phyloP scores from a whole-genome alignment of 306 rosid species.

The Calophaca sinica region DNA sequence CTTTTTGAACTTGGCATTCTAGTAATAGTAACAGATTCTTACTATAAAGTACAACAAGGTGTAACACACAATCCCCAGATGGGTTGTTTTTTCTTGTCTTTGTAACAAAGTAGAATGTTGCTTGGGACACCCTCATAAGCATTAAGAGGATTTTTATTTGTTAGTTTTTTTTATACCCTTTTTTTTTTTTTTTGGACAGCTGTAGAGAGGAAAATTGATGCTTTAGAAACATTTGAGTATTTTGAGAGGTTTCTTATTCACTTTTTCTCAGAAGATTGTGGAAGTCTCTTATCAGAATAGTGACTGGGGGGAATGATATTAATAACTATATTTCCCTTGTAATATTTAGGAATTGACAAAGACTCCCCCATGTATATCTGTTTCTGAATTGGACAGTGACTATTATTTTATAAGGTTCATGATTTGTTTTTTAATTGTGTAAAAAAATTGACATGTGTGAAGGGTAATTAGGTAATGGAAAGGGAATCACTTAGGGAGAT shows the following conservation, averaged over 20 bases:
- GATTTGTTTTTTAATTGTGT: slow-evolving; percentile 6
- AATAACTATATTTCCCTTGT: slow-evolving; percentile 52
- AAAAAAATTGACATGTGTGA: slow-evolving; percentile 41
- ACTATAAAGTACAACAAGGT: slow-evolving; percentile 52
- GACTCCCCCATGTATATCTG: slow-evolving; percentile 49
- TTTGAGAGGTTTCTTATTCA: slow-evolving; percentile 67
- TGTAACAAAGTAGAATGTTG: slow-evolving; percentile 79
- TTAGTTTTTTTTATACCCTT: neutral
- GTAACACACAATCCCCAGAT: slow-evolving; percentile 43
- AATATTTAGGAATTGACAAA: slow-evolving; percentile 47
- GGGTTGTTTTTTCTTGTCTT: slow-evolving; percentile 91
- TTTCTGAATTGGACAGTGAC: slow-evolving; percentile 57
- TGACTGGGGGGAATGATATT: neutral
- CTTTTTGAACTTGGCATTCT: slow-evolving; percentile 35
- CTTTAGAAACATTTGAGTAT: slow-evolving; percentile 72
- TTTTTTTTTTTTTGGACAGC: slow-evolving; percentile 49
- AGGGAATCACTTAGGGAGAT: slow-evolving; percentile 43
- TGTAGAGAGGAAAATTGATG: slow-evolving; percentile 49
- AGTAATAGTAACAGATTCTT: slow-evolving; percentile 23
- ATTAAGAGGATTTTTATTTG: slow-evolving; percentile 43
- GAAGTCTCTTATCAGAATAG: slow-evolving; percentile 51
- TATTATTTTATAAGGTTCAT: slow-evolving; percentile 28
- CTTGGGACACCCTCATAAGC: slow-evolving; percentile 71
- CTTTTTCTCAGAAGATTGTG: slow-evolving; percentile 47
- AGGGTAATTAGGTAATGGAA: slow-evolving; percentile 66